Evolutionary conservation across 2,329 filamentous ascomycete genomes (phyloP), one percentile per base, ranked within the genome.

Genomic region (Diaporthe eres): DNA sequence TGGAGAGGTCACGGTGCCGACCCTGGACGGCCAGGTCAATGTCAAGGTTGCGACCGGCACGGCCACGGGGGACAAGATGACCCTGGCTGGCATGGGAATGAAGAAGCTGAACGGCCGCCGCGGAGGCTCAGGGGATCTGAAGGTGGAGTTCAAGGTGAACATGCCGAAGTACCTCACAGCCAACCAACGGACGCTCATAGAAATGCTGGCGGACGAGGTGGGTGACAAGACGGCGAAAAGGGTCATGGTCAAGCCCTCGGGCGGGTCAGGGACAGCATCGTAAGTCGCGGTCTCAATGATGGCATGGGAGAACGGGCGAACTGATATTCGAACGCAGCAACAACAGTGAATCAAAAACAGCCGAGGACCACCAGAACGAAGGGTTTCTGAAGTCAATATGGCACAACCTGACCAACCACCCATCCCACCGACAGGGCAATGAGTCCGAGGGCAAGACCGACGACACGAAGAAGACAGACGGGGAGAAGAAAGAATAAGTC

Each of bases 141-240:
- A 92, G 82, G 95, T 99, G 9, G 96, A 99, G 84, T 99, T 98
- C 90, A 95, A 95, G 84, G 94, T 99, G 61, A 88, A 91, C 73
- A 98, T 98, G 95, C 97, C 97, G 61, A 98, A 98, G 86, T 98
- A 96, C 81, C 88, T 99, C 78, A 95, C 91, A 73, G 91, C 94
- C 61, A 98, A 98, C 86, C 96, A 99, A 87, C 91, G 97, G 72
- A 97, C 95, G 0, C 94, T 99, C 76, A 86, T 98, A 60, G 97
- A 99, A 87, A 96, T 98, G 91, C 91, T 99, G 78, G 97, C 97
- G 9, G 96, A 99, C 81, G 97, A 99, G 87, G 94, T 99, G 92
- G 93, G 91, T 53, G 97, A 99, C 85, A 95, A 96, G 87, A 95
- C 91, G 39, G 97, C 97, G 47, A 97, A 95, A 87, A 90, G 97